Conservation (phyloP, 1,284 basidiomycete species). For the Tilletia setariae region DNA sequence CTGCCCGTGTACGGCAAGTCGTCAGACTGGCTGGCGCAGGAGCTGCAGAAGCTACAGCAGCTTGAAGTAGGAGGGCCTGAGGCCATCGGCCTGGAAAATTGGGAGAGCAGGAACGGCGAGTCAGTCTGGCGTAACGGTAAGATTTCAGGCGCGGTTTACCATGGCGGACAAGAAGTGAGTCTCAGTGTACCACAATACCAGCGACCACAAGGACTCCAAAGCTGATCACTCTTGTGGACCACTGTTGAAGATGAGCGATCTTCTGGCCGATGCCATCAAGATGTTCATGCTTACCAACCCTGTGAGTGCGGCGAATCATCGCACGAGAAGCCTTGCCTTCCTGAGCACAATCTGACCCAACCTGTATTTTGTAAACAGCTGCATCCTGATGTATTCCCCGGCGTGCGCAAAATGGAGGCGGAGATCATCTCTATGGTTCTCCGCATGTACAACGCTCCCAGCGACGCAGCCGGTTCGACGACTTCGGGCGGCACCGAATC, state of each 20-base stretch:
- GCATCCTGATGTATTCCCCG: conserved; percentile 93
- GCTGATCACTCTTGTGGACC: neutral
- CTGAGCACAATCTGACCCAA: neutral
- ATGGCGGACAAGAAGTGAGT: conserved; percentile 46
- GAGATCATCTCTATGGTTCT: conserved; percentile 94
- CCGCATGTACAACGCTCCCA: conserved; percentile 70
- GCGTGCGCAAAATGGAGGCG: conserved; percentile 93
- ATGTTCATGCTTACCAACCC: conserved; percentile 71
- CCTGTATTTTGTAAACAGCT: conserved; percentile 54
- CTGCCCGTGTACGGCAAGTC: conserved; percentile 45
- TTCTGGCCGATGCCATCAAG: conserved; percentile 59
- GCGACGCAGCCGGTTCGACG: conserved; percentile 77
- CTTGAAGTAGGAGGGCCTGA: conserved; percentile 34
- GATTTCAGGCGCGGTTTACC: conserved; percentile 54
- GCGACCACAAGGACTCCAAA: neutral
- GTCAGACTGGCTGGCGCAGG: conserved; percentile 38
- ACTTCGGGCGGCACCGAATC: conserved; percentile 95
- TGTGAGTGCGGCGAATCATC: conserved; percentile 9
- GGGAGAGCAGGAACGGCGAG: conserved; percentile 38
- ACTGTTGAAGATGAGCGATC: conserved; percentile 55
- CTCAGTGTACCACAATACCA: neutral
- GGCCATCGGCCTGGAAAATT: conserved; percentile 18
- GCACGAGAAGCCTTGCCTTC: neutral
- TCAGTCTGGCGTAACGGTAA: conserved; percentile 47
- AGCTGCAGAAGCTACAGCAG: conserved; percentile 40